phyloP scores from a whole-genome alignment of 257 asterid genomes.

The Marsdenia floribunda region DNA sequence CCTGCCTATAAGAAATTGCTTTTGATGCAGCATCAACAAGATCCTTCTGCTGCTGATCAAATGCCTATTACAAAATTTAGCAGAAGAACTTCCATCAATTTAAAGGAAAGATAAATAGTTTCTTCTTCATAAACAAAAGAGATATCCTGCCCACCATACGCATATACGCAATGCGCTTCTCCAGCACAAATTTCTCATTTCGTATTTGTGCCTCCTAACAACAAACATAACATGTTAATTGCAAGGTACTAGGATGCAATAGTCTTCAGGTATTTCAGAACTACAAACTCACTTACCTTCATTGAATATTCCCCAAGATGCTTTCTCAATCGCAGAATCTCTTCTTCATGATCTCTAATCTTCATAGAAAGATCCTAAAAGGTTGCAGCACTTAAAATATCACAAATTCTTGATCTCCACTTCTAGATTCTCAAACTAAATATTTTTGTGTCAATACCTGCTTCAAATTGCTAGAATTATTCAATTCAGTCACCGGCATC shows the following conservation, averaged over 20 bases:
- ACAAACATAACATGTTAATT: conserved; percentile 21
- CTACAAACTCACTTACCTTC: conserved; percentile 41
- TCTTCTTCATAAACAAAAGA: conserved; percentile 17
- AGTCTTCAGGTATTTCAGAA: conserved; percentile 17
- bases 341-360: conserved; percentile 81
- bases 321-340: conserved; percentile 65
- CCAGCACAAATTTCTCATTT: conserved; percentile 83
- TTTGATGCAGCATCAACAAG: conserved; percentile 97
- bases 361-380: conserved; percentile 58
- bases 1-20: conserved; percentile 96
- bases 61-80: conserved; percentile 52
- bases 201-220: conserved; percentile 74
- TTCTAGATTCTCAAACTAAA: background rate
- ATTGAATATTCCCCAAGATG: conserved; percentile 73
- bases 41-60: conserved; percentile 98
- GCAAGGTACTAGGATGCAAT: conserved; percentile 10
- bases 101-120: conserved; percentile 16
- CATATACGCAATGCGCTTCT: conserved; percentile 93
- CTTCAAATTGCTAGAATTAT: conserved; percentile 47
- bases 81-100: conserved; percentile 14
- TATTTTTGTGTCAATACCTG: conserved; percentile 42
- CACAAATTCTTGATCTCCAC: conserved; percentile 1
- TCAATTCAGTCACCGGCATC: conserved; percentile 48
- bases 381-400: conserved; percentile 23
- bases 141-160: conserved; percentile 61